Evolutionary conservation across 1,284 basidiomycete species (phyloP), one percentile per base, ranked within the genome.

Genomic region (Ustilago trichophora): DNA sequence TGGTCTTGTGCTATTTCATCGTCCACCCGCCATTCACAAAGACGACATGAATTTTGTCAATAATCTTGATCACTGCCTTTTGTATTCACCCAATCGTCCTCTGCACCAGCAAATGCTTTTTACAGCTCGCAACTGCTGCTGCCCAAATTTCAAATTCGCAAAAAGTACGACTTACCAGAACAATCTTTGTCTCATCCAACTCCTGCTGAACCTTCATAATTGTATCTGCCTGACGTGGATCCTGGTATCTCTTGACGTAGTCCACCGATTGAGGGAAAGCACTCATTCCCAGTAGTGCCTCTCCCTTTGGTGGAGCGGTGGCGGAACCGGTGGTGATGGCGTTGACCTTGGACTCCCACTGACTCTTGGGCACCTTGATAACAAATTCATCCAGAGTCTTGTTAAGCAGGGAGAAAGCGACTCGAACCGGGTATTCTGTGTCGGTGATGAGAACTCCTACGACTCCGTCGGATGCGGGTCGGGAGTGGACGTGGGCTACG

Each of bases 191-290:
- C 85, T 99, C 96, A 81, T 99, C 96, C 42, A 99, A 83, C 82
- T 99, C 96, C 81, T 93, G 90, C 83, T 99, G 96, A 15, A 99
- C 96, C 76, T 90, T 89, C 94, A 98, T 95, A 79, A 99, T 98
- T 16, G 92, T 90, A 84, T 99, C 96, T 5, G 96, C 96, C 84
- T 98, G 94, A 67, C 90, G 87, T 8, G 96, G 96, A 83, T 99
- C 96, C 84, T 99, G 96, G 83, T 97, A 98, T 83, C 95, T 93
- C 81, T 87, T 85, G 43, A 98, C 83, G 82, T 94, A 98, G 15
- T 86, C 87, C 46, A 88, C 86, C 68, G 93, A 85, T 53, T 91
- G 84, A 0, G 84, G 72, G 80, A 83, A 76, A 15, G 67, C 75
- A 75, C 55, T 72, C 3, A 49, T n/a, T 13, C 65, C 63, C n/a